These are phyloP conservation scores for Cerrena zonata DNA, from an alignment of 1,284 basidiomycete species.

Conservation along the genomic window DNA sequence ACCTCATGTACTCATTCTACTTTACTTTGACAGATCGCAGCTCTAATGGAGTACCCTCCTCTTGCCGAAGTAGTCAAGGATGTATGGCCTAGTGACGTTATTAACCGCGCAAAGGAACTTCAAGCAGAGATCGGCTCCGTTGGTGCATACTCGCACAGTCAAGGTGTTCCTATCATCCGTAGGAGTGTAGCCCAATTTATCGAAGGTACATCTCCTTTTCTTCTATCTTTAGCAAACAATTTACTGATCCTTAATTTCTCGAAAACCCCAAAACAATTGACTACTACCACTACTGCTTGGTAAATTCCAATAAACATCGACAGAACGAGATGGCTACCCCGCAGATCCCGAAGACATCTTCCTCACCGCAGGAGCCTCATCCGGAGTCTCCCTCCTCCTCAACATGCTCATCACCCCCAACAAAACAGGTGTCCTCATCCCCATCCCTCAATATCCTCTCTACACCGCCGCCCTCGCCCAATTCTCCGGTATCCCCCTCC, in stretches of 20 bases:
- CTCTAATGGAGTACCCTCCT: conserved; percentile 88
- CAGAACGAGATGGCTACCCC: conserved; percentile 85
- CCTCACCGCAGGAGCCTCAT: conserved; percentile 89
- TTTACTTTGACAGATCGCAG: conserved; percentile 57
- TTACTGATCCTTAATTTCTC: too few species aligned
- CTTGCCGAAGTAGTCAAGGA: conserved; percentile 73
- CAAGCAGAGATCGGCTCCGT: conserved; percentile 86
- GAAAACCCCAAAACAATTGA: too few species aligned
- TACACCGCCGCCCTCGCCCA: conserved; percentile 93
- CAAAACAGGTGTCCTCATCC: conserved; percentile 80
- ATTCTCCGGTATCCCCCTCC: conserved; percentile 73
- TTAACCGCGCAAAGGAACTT: conserved; percentile 78
- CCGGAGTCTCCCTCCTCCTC: conserved; percentile 85
- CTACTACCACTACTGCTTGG: too few species aligned
- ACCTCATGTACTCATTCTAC: neutral
- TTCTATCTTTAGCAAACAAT: too few species aligned
- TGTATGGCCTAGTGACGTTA: conserved; percentile 82
- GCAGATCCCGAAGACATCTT: conserved; percentile 85
- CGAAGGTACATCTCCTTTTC: conserved; percentile 48
- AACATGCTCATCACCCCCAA: conserved; percentile 70
- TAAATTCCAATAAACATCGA: too few species aligned
- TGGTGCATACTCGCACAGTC: conserved; percentile 94
- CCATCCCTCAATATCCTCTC: conserved; percentile 96
- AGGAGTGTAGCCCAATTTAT: conserved; percentile 89
- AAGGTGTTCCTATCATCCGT: conserved; percentile 87